Evolutionary conservation across 805 yeast species (phyloP).

Genomic region (Limtongia smithiae): DNA sequence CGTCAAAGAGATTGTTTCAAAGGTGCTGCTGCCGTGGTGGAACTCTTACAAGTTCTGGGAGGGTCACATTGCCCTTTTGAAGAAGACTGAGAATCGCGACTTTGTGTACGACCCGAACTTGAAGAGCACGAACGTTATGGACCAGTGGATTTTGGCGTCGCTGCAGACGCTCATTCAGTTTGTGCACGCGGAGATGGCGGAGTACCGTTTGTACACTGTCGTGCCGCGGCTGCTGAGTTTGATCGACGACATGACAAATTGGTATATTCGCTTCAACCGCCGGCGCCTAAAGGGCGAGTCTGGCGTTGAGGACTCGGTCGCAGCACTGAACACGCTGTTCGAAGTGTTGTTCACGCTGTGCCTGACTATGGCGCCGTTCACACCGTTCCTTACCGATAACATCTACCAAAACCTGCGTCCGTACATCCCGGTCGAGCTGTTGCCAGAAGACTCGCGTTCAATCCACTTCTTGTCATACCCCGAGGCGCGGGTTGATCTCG

Average conservation of each 20-base stretch:
- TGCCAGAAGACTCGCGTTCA: slow-evolving; percentile 66
- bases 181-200: slow-evolving; percentile 85
- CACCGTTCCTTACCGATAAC: slow-evolving; percentile 91
- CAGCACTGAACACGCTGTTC: slow-evolving; percentile 84
- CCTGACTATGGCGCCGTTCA: slow-evolving; percentile 98
- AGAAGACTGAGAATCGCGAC: slow-evolving; percentile 66
- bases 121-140: slow-evolving; percentile 84
- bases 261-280: slow-evolving; percentile 98
- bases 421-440: slow-evolving; percentile 45
- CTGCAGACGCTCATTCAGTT: slow-evolving; percentile 83
- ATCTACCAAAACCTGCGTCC: slow-evolving; percentile 73
- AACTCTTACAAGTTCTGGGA: slow-evolving; percentile 95
- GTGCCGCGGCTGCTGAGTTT: slow-evolving; percentile 86
- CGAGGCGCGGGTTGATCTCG: slow-evolving; percentile 69
- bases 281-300: slow-evolving; percentile 94
- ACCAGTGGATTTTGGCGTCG: slow-evolving; percentile 95
- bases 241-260: slow-evolving; percentile 93
- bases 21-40: slow-evolving; percentile 98
- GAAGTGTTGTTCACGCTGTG: slow-evolving; percentile 84
- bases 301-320: slow-evolving; percentile 77
- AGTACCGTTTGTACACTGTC: slow-evolving; percentile 89
- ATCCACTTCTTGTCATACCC: slow-evolving; percentile 96
- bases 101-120: slow-evolving; percentile 68
- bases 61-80: slow-evolving; percentile 81
- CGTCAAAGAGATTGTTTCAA: slow-evolving; percentile 94